These are phyloP conservation scores for Ustilaginoidea virens DNA, from an alignment of 2,329 filamentous ascomycete genomes.

Conservation along the genomic window DNA sequence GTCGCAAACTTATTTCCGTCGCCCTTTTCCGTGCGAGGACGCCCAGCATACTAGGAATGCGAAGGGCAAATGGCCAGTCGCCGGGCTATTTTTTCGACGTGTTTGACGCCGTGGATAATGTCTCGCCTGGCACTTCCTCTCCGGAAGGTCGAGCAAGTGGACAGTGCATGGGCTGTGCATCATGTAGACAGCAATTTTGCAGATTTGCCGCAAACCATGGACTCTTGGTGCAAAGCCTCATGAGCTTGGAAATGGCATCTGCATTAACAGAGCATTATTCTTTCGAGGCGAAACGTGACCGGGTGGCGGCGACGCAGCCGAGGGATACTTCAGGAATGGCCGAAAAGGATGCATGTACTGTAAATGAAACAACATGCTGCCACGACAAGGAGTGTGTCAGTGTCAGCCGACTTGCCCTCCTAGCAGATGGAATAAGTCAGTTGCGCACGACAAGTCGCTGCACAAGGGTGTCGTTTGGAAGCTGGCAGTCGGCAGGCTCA, in stretches of 20 bases:
- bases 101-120: constrained; percentile 78
- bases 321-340: constrained; percentile 84
- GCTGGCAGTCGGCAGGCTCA: constrained; percentile 74
- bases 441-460: constrained; percentile 49
- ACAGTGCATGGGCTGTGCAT: constrained; percentile 88
- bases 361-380: constrained; percentile 96
- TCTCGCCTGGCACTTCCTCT: constrained; percentile 82
- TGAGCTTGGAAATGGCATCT: constrained; percentile 78
- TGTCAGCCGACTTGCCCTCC: too few species aligned
- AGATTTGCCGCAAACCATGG: constrained; percentile 84
- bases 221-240: constrained; percentile 86
- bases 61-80: constrained; percentile 78
- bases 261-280: constrained; percentile 83
- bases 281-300: constrained; percentile 79
- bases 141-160: constrained; percentile 80
- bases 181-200: constrained; percentile 94
- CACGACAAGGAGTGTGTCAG: constrained; percentile 22
- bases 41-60: constrained; percentile 73
- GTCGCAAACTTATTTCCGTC: constrained; percentile 78
- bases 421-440: constrained; percentile 10
- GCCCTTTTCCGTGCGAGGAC: constrained; percentile 82
- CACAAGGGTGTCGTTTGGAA: constrained; percentile 64
- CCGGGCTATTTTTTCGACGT: constrained; percentile 92
- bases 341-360: constrained; percentile 93
- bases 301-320: constrained; percentile 66